These are phyloP conservation scores for Plasmodium inui DNA, from an alignment of 169 alveolate species.

Conservation along the genomic window DNA sequence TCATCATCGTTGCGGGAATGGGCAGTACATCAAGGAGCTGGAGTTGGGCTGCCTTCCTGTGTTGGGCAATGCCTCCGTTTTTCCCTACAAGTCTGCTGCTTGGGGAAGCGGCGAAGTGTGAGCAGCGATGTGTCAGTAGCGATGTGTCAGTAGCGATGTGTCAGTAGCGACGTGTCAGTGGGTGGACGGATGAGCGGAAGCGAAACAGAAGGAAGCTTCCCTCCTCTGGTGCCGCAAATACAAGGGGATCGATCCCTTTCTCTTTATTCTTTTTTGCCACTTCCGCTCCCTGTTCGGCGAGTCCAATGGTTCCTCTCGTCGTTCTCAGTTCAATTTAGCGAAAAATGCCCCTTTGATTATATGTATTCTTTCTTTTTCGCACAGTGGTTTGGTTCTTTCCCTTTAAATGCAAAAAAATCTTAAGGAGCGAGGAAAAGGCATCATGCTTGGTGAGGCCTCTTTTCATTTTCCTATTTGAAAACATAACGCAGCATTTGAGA, in stretches of 20 bases:
- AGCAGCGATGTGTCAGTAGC: too few relatives aligned
- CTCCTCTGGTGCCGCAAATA: not conserved
- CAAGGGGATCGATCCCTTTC: not conserved
- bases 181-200: not conserved
- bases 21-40: not conserved
- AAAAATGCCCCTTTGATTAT: not conserved
- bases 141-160: too few relatives aligned
- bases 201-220: not conserved
- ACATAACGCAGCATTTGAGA: not conserved
- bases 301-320: not conserved
- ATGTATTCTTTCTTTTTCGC: not conserved
- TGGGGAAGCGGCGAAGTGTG: not conserved
- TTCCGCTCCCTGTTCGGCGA: not conserved
- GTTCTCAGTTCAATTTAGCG: not conserved
- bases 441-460: not conserved
- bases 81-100: not conserved
- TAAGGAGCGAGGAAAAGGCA: not conserved
- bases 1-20: not conserved
- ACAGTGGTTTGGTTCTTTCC: not conserved
- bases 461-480: not conserved
- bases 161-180: too few relatives aligned
- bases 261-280: not conserved
- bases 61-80: not conserved
- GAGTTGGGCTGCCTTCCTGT: not conserved
- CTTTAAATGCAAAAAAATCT: not conserved